Evolutionary conservation across 345 rosid genomes (phyloP), one percentile per base, ranked within the genome.

Genomic region (Dovyalis caffra): DNA sequence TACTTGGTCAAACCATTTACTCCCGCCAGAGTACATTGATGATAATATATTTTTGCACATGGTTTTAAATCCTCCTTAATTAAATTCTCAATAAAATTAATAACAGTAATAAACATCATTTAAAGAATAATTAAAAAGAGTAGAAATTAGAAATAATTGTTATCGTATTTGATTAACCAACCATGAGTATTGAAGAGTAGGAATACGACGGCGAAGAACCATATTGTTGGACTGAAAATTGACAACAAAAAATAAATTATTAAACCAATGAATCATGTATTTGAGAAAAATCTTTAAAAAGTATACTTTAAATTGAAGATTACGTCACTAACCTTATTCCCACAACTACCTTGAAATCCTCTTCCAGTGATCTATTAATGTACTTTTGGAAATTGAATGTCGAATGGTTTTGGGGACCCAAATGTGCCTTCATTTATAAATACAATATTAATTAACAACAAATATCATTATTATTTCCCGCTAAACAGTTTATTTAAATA

Each of bases 341-440:
- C 21, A 87, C 87, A 1, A 87, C 90, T 67, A 79, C 87, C 70
- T 87, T 87, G 83, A 86, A 86, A 70, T 86, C 89, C 77, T 86
- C 89, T 73, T 86, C 89, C 76, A 86, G 64, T 32, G 87, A 86
- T 79, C 89, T 82, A 20, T 84, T 86, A 2, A 86, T 83, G 65
- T 86, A 86, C 58, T 77, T 83, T 64, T 83, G 87, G 80, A 86
- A 86, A 79, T 86, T 70, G 31, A 86, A 86, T 66, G 73, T 83
- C 25, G 29, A 10, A 12, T 78, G 77, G 78, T 86, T 86, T 75
- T 76, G 76, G 31, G 89, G 89, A 7, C 85, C 82, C 66, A 86
- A 81, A 77, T 86, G 89, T 10, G 87, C 89, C 89, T 86, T 81
- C 61, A 78, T 74, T 31, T 45, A 21, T 23, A 1, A 25, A 40